These are phyloP conservation scores for Chytriomyces hyalinus DNA, from an alignment of 192 early-diverging fungal species.

Conservation along the genomic window DNA sequence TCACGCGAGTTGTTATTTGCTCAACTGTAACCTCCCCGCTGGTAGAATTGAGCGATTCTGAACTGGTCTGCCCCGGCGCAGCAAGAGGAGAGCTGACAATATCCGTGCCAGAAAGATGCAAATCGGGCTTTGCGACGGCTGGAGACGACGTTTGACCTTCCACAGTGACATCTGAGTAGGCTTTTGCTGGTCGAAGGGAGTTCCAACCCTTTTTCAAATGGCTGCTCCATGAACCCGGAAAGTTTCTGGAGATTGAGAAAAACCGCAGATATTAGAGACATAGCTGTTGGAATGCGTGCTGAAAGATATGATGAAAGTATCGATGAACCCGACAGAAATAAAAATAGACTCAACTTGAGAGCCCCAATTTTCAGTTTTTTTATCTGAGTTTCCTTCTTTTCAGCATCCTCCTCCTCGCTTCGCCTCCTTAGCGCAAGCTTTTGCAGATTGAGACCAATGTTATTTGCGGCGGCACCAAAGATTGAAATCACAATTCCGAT, in stretches of 20 bases:
- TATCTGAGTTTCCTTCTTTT: conserved; percentile 37
- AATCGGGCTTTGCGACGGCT: neutral
- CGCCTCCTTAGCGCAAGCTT: conserved; percentile 77
- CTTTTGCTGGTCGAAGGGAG: neutral
- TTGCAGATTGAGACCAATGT: conserved; percentile 82
- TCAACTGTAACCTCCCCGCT: neutral
- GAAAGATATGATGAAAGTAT: neutral
- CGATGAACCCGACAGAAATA: neutral
- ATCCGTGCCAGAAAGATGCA: neutral
- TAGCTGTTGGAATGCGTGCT: no score
- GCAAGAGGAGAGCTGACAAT: neutral
- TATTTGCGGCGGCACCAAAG: conserved; percentile 68
- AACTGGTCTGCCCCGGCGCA: neutral
- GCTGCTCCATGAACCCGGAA: conserved; percentile 2
- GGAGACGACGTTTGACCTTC: neutral
- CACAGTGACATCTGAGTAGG: neutral
- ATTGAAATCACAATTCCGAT: conserved; percentile 76
- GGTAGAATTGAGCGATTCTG: neutral
- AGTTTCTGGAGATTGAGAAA: neutral
- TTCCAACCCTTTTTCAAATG: neutral
- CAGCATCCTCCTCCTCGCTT: conserved; percentile 53
- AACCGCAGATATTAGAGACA: neutral
- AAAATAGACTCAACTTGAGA: conserved; percentile 6
- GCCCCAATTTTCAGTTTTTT: conserved; percentile 22
- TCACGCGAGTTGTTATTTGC: neutral